Percentiles rank a stretch among this genome's conserved stretches.
Evolutionary conservation across 306 rosid genomes (phyloP).

Genomic region (Acmispon strigosus): DNA sequence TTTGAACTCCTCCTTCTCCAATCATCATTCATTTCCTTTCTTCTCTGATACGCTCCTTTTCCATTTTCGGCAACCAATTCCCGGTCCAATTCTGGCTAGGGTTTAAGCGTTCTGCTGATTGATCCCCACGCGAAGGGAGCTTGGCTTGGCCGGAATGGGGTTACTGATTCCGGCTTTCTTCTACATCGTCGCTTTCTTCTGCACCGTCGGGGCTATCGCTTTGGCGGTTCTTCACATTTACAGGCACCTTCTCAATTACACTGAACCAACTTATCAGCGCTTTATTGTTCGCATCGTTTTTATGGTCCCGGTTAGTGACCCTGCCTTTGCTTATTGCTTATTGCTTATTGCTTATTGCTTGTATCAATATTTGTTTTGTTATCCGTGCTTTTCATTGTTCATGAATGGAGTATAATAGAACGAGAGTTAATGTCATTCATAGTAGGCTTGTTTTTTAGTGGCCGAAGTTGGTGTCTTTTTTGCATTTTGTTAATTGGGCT

Average conservation of each 20-base stretch:
- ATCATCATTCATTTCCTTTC: background rate
- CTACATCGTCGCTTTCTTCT: conserved; percentile 59
- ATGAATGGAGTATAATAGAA: too few relatives aligned
- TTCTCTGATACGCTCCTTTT: conserved; percentile 15
- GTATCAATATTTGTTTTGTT: too few relatives aligned
- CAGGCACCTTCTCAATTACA: conserved; percentile 83
- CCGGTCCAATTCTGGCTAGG: conserved; percentile 21
- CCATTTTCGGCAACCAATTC: background rate
- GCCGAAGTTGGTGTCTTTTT: too few relatives aligned
- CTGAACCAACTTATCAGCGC: conserved; percentile 95
- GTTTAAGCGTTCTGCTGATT: conserved; percentile 25
- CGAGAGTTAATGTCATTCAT: too few relatives aligned
- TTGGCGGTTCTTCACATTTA: conserved; percentile 72
- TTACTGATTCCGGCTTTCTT: conserved; percentile 50
- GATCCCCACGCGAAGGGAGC: background rate
- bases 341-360: too few relatives aligned
- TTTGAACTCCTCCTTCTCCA: background rate
- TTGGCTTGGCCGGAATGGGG: conserved; percentile 38
- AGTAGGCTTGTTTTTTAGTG: too few relatives aligned
- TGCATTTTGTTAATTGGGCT: too few relatives aligned
- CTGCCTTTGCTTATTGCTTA: too few relatives aligned
- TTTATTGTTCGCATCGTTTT: conserved; percentile 85
- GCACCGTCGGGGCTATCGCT: conserved; percentile 82
- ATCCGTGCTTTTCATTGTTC: too few relatives aligned
- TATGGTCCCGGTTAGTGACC: conserved; percentile 71